phyloP scores from a whole-genome alignment of 192 early-diverging fungal species.

The Coemansia reversa region DNA sequence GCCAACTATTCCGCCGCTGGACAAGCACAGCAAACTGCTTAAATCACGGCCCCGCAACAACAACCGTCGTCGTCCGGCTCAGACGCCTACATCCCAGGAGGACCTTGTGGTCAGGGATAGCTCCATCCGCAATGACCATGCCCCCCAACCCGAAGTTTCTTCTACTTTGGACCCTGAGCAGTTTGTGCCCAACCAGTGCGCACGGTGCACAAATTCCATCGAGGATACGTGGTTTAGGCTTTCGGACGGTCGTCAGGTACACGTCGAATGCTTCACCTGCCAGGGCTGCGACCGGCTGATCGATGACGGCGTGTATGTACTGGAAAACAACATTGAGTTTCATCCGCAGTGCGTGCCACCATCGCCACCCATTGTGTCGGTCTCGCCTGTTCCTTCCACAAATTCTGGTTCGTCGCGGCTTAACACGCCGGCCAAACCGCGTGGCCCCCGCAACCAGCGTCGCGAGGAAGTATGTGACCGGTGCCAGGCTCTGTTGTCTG shows the following conservation, averaged over 20 bases:
- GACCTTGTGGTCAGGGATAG: neutral
- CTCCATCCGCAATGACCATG: neutral
- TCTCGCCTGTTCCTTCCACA: conserved; percentile 39
- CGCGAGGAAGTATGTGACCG: conserved; percentile 47
- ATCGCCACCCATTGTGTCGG: conserved; percentile 51
- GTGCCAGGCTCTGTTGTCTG: conserved; percentile 34
- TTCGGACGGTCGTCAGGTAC: conserved; percentile 55
- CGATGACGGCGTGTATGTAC: conserved; percentile 56
- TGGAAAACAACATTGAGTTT: conserved; percentile 43
- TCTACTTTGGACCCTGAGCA: neutral
- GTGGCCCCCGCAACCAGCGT: conserved; percentile 32
- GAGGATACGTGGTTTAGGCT: conserved; percentile 56
- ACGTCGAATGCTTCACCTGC: conserved; percentile 57
- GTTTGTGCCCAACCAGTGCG: conserved; percentile 43
- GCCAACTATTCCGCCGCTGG: conserved; percentile 41
- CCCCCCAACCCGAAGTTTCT: neutral
- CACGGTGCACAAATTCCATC: conserved; percentile 37
- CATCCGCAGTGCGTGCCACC: conserved; percentile 54
- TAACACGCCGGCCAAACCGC: conserved; percentile 10
- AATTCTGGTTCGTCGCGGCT: conserved; percentile 13
- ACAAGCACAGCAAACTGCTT: conserved; percentile 45
- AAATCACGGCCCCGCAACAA: conserved; percentile 52
- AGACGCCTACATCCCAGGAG: neutral
- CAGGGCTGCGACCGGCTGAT: conserved; percentile 49
- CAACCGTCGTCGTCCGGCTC: conserved; percentile 27